phyloP scores from a whole-genome alignment of 495 filamentous ascomycete species.

The Bombardia bombarda region DNA sequence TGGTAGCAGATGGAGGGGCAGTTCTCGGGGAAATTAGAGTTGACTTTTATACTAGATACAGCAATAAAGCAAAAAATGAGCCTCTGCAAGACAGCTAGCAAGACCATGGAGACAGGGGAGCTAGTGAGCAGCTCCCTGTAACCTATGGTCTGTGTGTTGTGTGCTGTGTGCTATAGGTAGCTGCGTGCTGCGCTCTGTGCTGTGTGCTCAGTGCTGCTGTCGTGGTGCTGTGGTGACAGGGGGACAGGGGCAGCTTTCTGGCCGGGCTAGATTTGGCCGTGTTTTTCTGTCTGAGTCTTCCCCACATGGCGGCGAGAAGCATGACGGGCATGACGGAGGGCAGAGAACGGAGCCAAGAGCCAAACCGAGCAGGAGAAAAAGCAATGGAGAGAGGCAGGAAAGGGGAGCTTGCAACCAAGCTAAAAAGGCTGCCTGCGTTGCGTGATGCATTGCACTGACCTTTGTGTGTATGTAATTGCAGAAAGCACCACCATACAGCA shows the following conservation, averaged over 20 bases:
- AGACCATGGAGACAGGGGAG: slow-evolving; percentile 17
- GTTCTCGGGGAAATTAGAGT: slow-evolving; percentile 28
- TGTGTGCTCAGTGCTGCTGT: slow-evolving; percentile 9
- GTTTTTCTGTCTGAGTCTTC: slow-evolving; percentile 1
- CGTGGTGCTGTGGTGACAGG: neutral
- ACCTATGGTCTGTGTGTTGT: slow-evolving; percentile 6
- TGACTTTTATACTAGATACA: slow-evolving; percentile 38
- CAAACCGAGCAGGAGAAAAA: slow-evolving; percentile 5
- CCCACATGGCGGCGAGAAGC: slow-evolving; percentile 16
- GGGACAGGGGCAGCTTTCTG: neutral
- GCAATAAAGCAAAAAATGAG: slow-evolving; percentile 17
- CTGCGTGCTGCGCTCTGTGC: neutral
- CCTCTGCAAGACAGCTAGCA: slow-evolving; percentile 13
- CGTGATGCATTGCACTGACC: neutral
- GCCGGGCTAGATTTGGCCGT: neutral
- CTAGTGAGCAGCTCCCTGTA: slow-evolving; percentile 23
- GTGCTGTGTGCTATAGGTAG: slow-evolving; percentile 7
- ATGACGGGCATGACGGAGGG: slow-evolving; percentile 13
- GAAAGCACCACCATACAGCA: neutral
- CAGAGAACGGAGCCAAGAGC: slow-evolving; percentile 3
- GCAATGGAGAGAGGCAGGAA: slow-evolving; percentile 5
- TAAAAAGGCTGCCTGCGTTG: slow-evolving; percentile 1
- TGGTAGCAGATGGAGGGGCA: slow-evolving; percentile 30
- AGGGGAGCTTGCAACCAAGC: slow-evolving; percentile 7
- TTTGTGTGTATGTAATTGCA: too few species aligned